Conservation (phyloP, 2,329 filamentous ascomycete species). For the Lizonia empirigonia region DNA sequence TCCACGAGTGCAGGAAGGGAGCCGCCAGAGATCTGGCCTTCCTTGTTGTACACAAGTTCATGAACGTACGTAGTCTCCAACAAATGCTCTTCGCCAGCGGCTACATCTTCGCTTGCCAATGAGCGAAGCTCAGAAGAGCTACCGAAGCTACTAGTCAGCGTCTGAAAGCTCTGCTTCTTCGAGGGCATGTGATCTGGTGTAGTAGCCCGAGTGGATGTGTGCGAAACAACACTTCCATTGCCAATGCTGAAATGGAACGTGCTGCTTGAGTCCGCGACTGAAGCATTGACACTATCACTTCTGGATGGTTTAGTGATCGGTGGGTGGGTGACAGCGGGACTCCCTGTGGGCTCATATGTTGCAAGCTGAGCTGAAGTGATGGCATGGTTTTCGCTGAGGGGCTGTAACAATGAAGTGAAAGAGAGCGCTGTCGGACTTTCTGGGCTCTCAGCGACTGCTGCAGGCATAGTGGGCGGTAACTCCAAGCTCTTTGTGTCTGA, state of each 20-base stretch:
- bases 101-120: conserved; percentile 72
- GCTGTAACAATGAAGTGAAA: conserved; percentile 54
- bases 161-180: conserved; percentile 64
- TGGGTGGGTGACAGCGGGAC: conserved; percentile 43
- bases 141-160: conserved; percentile 64
- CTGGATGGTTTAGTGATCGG: conserved; percentile 35
- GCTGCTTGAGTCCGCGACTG: conserved; percentile 77
- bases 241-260: conserved; percentile 77
- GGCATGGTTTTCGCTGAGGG: conserved; percentile 35
- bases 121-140: conserved; percentile 69
- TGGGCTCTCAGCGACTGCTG: conserved; percentile 27
- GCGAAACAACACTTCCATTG: conserved; percentile 78
- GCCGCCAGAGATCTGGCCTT: conserved; percentile 91
- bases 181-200: conserved; percentile 72
- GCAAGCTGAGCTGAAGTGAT: conserved; percentile 16
- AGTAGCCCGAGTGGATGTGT: conserved; percentile 83
- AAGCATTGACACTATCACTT: conserved; percentile 71
- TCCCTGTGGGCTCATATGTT: conserved; percentile 36
- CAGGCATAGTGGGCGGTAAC: conserved; percentile 28
- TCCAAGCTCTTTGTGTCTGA: conserved; percentile 34
- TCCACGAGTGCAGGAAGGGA: conserved; percentile 92
- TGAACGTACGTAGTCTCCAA: conserved; percentile 91
- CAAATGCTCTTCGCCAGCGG: conserved; percentile 81
- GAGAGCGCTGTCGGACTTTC: conserved; percentile 43
- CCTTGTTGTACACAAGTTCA: conserved; percentile 91